Percentiles rank a stretch among this genome's conserved stretches.
Evolutionary conservation across 345 rosid genomes (phyloP).

Genomic region (Hevea brasiliensis): DNA sequence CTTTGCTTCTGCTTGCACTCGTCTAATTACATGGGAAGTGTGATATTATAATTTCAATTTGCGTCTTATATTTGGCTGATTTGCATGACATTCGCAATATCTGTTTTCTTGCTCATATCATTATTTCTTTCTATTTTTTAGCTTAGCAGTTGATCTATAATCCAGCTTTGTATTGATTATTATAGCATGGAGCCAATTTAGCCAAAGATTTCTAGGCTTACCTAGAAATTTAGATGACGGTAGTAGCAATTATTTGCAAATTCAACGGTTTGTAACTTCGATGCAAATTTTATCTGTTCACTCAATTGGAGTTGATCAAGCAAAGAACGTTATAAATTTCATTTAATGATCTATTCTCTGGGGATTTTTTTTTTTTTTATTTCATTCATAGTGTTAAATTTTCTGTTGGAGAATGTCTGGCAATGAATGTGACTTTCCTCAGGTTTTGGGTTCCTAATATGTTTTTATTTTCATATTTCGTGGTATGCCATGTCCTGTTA

Average conservation of each 20-base stretch:
- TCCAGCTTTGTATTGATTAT: background rate
- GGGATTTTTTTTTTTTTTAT: background rate
- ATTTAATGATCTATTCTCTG: background rate
- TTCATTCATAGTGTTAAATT: too few relatives aligned
- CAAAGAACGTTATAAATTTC: background rate
- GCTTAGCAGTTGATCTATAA: background rate
- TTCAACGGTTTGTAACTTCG: background rate
- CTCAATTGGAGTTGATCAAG: background rate
- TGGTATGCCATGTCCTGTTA: background rate
- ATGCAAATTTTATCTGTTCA: background rate
- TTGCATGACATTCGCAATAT: background rate
- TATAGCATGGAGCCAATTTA: background rate
- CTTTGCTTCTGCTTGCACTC: background rate
- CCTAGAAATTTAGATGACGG: background rate
- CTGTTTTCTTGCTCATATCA: background rate
- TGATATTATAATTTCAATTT: background rate
- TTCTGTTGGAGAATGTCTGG: background rate
- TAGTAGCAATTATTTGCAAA: background rate
- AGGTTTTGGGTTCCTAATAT: background rate
- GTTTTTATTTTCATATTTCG: background rate
- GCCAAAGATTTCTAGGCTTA: background rate
- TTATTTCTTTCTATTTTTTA: background rate
- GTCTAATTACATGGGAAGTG: background rate
- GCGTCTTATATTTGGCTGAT: background rate
- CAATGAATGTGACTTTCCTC: background rate